Conservation (phyloP, 345 rosid species). For the Aquilaria sinensis region DNA sequence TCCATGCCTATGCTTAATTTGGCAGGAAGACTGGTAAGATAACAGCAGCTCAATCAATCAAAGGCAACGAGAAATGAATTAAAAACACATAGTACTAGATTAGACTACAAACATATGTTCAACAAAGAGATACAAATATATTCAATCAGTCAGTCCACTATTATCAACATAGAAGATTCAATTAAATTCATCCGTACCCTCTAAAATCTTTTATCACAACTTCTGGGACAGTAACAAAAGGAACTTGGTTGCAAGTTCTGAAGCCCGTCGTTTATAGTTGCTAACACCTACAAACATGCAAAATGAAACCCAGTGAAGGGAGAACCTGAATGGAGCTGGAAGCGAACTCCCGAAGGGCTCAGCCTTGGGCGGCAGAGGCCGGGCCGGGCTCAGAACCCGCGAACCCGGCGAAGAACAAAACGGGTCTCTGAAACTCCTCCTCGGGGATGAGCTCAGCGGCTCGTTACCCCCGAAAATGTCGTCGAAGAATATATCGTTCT, state of each 20-base stretch:
- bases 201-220: not conserved
- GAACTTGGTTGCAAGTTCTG: too few relatives aligned
- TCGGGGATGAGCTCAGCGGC: slow-evolving; percentile 33
- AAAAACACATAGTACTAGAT: too few relatives aligned
- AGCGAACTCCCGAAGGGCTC: slow-evolving; percentile 38
- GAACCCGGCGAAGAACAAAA: slow-evolving; percentile 48
- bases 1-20: slow-evolving; percentile 42
- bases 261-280: too few relatives aligned
- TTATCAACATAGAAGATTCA: not conserved
- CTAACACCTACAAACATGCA: too few relatives aligned
- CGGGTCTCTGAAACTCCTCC: slow-evolving; percentile 35
- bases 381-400: slow-evolving; percentile 50
- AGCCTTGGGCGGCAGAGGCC: slow-evolving; percentile 40
- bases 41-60: slow-evolving; percentile 8
- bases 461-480: slow-evolving; percentile 64
- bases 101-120: too few relatives aligned
- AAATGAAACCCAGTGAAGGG: not conserved
- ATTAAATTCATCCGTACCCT: not conserved
- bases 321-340: slow-evolving; percentile 74
- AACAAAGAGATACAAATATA: too few relatives aligned
- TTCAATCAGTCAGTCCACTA: not conserved
- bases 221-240: too few relatives aligned
- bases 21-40: slow-evolving; percentile 53
- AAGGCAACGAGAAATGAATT: not conserved
- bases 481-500: slow-evolving; percentile 50